phyloP scores from a whole-genome alignment of 805 yeast species.

The Saccharomycopsis guyanensis region DNA sequence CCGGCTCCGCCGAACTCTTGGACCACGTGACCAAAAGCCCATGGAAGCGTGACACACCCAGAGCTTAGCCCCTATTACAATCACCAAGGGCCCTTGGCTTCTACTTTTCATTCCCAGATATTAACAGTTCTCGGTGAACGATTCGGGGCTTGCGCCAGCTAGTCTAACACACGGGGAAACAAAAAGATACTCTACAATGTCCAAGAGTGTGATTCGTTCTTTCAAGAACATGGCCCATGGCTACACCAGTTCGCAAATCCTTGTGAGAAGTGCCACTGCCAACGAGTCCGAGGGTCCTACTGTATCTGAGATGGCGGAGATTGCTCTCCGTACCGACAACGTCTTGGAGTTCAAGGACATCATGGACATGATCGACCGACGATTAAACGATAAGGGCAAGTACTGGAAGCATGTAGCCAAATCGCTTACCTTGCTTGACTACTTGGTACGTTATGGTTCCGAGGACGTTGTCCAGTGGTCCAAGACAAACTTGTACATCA shows the following conservation, averaged over 20 bases:
- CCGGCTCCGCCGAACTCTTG: too few relatives aligned
- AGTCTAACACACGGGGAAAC: too few relatives aligned
- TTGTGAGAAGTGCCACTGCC: conserved; percentile 88
- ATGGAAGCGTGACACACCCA: too few relatives aligned
- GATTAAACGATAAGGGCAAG: conserved; percentile 92
- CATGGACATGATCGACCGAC: conserved; percentile 88
- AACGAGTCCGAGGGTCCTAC: conserved; percentile 85
- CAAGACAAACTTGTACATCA: conserved; percentile 76
- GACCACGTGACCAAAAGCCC: too few relatives aligned
- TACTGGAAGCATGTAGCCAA: conserved; percentile 96
- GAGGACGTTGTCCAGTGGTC: conserved; percentile 91
- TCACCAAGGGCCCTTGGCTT: too few relatives aligned
- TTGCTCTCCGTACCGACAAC: conserved; percentile 67
- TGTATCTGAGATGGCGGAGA: conserved; percentile 72
- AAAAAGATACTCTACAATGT: too few relatives aligned
- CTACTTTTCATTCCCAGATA: too few relatives aligned
- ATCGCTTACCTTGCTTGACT: conserved; percentile 82
- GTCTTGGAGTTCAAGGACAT: conserved; percentile 73
- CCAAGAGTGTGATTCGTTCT: conserved; percentile 70
- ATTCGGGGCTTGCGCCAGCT: too few relatives aligned
- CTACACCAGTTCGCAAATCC: conserved; percentile 74
- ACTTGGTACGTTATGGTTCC: conserved; percentile 74
- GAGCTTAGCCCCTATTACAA: too few relatives aligned
- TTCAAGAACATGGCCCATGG: conserved; percentile 88
- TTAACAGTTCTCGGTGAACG: too few relatives aligned